Evolutionary conservation across 345 rosid species (phyloP).

Genomic region (Citrus trifoliata): DNA sequence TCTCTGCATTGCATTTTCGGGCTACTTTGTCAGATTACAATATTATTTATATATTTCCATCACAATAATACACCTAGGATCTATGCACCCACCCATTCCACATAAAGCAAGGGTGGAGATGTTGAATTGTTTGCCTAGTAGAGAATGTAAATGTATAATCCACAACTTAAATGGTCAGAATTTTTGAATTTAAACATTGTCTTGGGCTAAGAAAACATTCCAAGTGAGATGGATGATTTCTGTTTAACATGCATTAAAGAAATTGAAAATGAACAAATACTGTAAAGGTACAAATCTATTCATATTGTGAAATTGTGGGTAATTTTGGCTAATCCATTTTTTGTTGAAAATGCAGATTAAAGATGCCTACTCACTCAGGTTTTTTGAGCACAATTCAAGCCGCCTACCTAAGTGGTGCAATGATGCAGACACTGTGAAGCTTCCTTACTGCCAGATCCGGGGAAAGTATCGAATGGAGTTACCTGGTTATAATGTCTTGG

Average conservation of each 20-base stretch:
- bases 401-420: slow-evolving; percentile 94
- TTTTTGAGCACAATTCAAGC: slow-evolving; percentile 76
- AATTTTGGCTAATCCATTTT: not conserved
- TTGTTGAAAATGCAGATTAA: slow-evolving; percentile 52
- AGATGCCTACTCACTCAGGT: slow-evolving; percentile 80
- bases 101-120: not conserved
- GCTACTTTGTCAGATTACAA: not conserved
- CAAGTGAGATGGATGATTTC: not conserved
- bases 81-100: not conserved
- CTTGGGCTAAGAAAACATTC: not conserved
- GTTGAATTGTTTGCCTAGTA: not conserved
- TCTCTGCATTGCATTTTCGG: not conserved
- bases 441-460: slow-evolving; percentile 82
- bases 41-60: not conserved
- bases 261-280: not conserved
- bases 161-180: not conserved
- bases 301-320: not conserved
- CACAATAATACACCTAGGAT: not conserved
- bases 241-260: not conserved
- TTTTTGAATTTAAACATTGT: not conserved
- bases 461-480: slow-evolving; percentile 96
- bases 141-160: not conserved
- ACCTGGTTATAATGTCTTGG: slow-evolving; percentile 82
- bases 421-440: slow-evolving; percentile 66
- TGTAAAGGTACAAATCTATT: not conserved